These are phyloP conservation scores for Thelonectria olida DNA, from an alignment of 2,329 filamentous ascomycete genomes.

Conservation along the genomic window DNA sequence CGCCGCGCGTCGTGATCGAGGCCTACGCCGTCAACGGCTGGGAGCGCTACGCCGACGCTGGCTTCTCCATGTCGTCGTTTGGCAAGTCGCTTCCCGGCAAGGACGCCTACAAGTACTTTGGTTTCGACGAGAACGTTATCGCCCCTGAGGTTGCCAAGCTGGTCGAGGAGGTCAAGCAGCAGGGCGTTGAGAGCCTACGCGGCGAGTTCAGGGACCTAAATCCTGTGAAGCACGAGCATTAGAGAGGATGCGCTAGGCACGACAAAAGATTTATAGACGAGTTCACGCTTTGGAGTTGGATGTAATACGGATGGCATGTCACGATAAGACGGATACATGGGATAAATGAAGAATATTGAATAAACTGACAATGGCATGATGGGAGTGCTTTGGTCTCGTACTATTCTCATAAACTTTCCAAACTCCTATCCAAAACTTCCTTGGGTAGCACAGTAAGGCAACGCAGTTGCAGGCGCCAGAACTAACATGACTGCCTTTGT, in stretches of 20 bases:
- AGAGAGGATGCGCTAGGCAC: background rate
- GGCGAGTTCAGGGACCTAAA: constrained; percentile 46
- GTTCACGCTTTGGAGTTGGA: constrained; percentile 14
- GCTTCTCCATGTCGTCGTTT: constrained; percentile 61
- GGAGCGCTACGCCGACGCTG: constrained; percentile 69
- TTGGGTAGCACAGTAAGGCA: too few species aligned
- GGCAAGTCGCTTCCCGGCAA: constrained; percentile 65
- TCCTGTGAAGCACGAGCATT: constrained; percentile 34
- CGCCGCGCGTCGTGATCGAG: constrained; percentile 67
- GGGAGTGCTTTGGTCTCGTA: too few species aligned
- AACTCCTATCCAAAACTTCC: too few species aligned
- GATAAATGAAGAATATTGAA: constrained; percentile 21
- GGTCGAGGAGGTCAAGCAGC: constrained; percentile 40
- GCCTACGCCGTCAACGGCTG: constrained; percentile 66
- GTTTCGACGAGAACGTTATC: constrained; percentile 59
- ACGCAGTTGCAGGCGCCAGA: too few species aligned
- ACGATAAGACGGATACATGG: constrained; percentile 19
- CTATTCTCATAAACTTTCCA: too few species aligned
- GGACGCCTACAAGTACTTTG: constrained; percentile 64
- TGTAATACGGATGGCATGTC: constrained; percentile 23
- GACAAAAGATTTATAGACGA: constrained; percentile 16
- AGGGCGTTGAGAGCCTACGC: constrained; percentile 42
- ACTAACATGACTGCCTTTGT: too few species aligned
- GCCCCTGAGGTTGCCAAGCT: constrained; percentile 47
- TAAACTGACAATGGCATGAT: background rate